Evolutionary conservation across 192 early-diverging fungal species (phyloP), one percentile per base, ranked within the genome.

Genomic region (Mortierella alpina): DNA sequence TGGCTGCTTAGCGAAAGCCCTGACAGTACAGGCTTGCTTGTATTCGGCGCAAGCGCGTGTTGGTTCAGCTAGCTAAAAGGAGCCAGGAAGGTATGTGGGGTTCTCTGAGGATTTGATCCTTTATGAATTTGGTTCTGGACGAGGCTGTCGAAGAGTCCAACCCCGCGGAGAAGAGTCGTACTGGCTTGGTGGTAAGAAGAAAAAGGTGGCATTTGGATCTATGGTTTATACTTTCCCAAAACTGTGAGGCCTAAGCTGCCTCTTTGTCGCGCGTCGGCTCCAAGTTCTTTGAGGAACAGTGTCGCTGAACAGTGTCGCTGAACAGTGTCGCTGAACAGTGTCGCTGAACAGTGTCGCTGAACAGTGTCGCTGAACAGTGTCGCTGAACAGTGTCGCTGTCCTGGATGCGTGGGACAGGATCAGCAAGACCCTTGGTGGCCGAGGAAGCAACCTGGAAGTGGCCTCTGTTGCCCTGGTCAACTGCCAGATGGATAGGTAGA

Each of bases 61-160:
- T 89, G 61, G 84, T 98, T 59, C 92, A 96, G 73, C 86, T 99
- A 96, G 73, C 86, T 99, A 55, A 99, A 98, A 83, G 95, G 93
- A 52, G 90, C 88, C 79, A 89, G 98, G 50, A 89, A 91, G 73
- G 93, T 99, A 41, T 92, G 90, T 14, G 98, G 97, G 49, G 84
- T 98, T 44, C 90, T 99, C 76, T 92, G 97, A 50, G 97, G 98
- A 15, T 99, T 90, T 77, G 98, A 99, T 78, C 92, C 98, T n/a
- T 99, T 98, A 97, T 99, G 98, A 99, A 99, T 85, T 79, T 99
- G 70, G 96, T 98, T 41, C 82, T 99, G 70, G 97, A 95, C 66
- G 94, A 98, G 50, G 89, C 96, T 22, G 84, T 91, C 20, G 96
- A 99, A 76, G 91, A n/a, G 66, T 79, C 92, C 23, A 84, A 84